phyloP scores from a whole-genome alignment of 495 filamentous ascomycete genomes.

The Penicillium simplicissimum region DNA sequence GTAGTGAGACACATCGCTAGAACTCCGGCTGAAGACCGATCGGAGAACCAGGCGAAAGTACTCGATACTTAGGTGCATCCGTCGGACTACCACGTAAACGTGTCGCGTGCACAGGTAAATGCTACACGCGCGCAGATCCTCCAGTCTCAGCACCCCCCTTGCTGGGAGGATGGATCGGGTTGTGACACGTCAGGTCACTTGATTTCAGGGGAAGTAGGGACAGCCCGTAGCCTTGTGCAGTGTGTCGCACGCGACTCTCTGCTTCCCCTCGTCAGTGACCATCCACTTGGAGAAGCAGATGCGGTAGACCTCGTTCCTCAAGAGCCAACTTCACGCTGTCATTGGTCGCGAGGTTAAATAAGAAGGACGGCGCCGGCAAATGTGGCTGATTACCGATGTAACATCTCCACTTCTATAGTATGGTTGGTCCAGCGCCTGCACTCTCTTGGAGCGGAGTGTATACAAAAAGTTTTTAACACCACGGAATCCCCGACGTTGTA shows the following conservation, averaged over 20 bases:
- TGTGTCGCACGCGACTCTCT: no score
- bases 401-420: not conserved
- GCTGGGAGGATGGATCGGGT: not conserved
- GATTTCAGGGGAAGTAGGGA: not conserved
- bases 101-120: not conserved
- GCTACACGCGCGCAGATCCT: not conserved
- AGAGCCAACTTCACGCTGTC: not conserved
- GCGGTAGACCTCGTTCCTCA: not conserved
- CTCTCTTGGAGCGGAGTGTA: slow-evolving; percentile 3
- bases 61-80: not conserved
- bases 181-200: slow-evolving; percentile 4
- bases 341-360: not conserved
- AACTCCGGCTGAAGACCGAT: slow-evolving; percentile 5
- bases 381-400: slow-evolving; percentile 9
- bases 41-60: slow-evolving; percentile 1
- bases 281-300: not conserved
- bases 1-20: slow-evolving; percentile 6
- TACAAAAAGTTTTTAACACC: not conserved
- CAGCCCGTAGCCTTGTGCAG: no score
- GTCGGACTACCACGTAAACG: not conserved
- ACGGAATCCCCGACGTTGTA: not conserved
- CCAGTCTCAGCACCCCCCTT: slow-evolving; percentile 11
- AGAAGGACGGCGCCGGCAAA: not conserved
- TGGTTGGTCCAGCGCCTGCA: not conserved
- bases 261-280: not conserved